Base-by-base conservation (phyloP, 83 land plant species). In the Picea mariana region DNA sequence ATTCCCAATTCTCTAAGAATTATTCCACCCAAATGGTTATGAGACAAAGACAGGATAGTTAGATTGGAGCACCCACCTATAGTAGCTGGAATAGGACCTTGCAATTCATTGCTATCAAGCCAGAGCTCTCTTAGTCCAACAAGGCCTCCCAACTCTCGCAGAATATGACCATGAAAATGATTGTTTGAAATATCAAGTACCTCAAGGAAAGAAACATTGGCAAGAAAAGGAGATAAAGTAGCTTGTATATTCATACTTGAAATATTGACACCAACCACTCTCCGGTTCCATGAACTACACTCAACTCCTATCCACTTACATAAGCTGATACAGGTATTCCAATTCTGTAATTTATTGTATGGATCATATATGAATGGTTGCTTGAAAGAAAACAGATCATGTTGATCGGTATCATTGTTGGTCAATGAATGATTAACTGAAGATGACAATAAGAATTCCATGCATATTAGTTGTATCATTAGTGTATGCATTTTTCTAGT, bases 1-100 rank as follows among this genome's bases (percentile, higher is more conserved):
- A 44, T 69, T 12, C 95, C 95, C 26, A 95, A 63, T 59, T 88
- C 91, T 68, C 67, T 79, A 3, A 95, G 95, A 34, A 95, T 61
- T 5, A 75, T 61, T 11, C 97, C 97, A 59, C 73, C 34, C 11
- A 95, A 44, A 18, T 78, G 49, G 67, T 95, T 95, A 63, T 92
- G 86, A 6, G 92, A 93, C 52, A 92, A 83, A 79, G 92, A 95
- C 62, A 95, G 81, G 6, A 81, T n/a, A 64, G 68, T 55, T 68
- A 95, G 75, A 77, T 85, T 91, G 27, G 75, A 63, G 79, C 97
- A 94, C 4, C 84, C 84, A 55, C 85, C 59, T 58, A 94, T 84
- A 73, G 87, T 87, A 7, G 60, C 44, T 27, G 31, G 31, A 27
- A 27, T 27, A 27, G 31, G 31, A 27, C 31, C 31, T 27, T 27